Base-by-base conservation (phyloP, 306 rosid species). In the Trifolium repens region DNA sequence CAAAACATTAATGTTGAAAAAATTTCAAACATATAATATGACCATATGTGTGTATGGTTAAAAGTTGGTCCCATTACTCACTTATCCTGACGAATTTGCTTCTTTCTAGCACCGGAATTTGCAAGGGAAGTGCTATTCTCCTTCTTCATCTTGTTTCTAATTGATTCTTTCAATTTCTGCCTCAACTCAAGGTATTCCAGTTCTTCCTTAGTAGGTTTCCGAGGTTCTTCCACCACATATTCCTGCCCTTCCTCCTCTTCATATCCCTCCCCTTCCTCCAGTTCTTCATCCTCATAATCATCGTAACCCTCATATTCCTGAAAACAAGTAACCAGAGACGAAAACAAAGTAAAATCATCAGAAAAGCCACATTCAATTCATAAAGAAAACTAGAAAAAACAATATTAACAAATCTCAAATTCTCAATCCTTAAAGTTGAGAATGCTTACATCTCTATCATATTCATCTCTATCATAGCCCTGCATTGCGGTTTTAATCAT, bases 131-230 rank as follows among this genome's bases (percentile, higher is more conserved):
- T 54, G 73, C 82, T 75, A 2, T 55, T 84, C 62, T 88, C 92
- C 82, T 72, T 85, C 83, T 87, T 87, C 82, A 82, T 64, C 81
- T 88, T 76, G 82, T 74, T 88, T 79, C 92, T 85, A 16, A 87
- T 63, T 17, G 68, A 77, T 42, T 93, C 97, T 86, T 93, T 93
- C 84, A 88, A 76, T 17, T 81, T 79, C 80, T 91, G 88, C 81
- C 97, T 91, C 84, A 85, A 78, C 72, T 75, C 92, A 73, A 93
- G 97, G 68, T 84, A 91, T 12, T 88, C 90, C 70, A 82, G 10
- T 82, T 85, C 94, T 70, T 91, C 98, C 79, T 87, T 87, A 4
- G 92, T 83, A 5, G 89, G 96, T 70, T 85, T 87, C 16, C 49
- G 91, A 69, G 85, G 90, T 71, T 81, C 85, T 65, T 81, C 84